Evolutionary conservation across 1,284 basidiomycete species (phyloP), one percentile per base, ranked within the genome.

Genomic region (Irpex sp.): DNA sequence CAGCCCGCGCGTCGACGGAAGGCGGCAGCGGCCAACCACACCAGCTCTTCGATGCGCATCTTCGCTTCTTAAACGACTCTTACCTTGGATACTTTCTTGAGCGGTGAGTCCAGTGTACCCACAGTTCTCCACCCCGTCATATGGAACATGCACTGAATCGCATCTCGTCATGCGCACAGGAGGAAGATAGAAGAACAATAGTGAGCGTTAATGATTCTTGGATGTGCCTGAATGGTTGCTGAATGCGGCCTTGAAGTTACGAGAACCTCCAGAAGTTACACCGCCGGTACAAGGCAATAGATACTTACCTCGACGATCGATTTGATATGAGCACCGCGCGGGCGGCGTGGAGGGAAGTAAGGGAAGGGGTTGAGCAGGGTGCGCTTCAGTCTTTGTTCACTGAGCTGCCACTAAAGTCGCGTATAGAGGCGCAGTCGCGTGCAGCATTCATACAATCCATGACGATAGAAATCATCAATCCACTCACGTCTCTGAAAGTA

Each of bases 21-120:
- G 17, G 62, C 70, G 33, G 66, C 68, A 68, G 88, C 88, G 6
- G 89, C 89, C 6, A 88, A 4, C 89, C 90, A 4, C 75, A 91
- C 51, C 81, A 86, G 0, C 77, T 87, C 59, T 93, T 92, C 70
- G 91, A 93, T 61, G 74, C 81, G 46, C 87, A 93, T 68, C 83
- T 93, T 46, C 84, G 79, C 65, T 79, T 86, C 65, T 73, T 93
- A 57, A 80, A 84, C 36, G 90, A 93, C 68, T 90, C 89, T 7
- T 93, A 93, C 73, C 82, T 95, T 66, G 79, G 71, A 66, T 95
- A 95, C 80, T 95, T 95, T 76, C 83, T 86, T 73, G 94, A 95
- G 79, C 82, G 93, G 93, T 92, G 69, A 69, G 85, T 58, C 66
- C 37, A 9, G 37, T 3, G 15, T 39, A 39, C 37, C 37, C 7